These are phyloP conservation scores for Glaciozyma martinii DNA, from an alignment of 768 basidiomycete species.

Conservation along the genomic window DNA sequence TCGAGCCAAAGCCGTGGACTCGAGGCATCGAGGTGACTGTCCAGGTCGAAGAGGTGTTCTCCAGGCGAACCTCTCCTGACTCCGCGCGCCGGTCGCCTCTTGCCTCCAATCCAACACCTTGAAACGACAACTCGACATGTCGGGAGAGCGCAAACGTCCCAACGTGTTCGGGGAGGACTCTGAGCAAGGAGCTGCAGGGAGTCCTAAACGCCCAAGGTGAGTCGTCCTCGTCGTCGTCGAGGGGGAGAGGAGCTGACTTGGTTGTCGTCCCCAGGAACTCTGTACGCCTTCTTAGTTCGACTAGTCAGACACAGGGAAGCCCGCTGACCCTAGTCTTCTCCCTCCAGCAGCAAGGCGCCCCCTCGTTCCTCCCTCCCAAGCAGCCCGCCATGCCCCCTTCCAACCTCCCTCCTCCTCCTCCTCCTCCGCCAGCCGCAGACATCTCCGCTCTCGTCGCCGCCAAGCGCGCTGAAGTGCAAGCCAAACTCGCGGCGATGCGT, in stretches of 20 bases:
- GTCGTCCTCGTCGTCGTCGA: neutral
- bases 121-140: neutral
- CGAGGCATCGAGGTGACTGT: neutral
- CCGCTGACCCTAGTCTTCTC: neutral
- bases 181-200: neutral
- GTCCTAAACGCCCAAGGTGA: constrained; percentile 26
- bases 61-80: neutral
- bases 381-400: constrained; percentile 15
- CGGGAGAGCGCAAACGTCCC: constrained; percentile 19
- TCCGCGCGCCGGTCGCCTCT: neutral
- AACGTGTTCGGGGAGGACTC: constrained; percentile 25
- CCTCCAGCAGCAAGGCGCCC: neutral
- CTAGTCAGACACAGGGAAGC: no score
- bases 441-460: constrained; percentile 73
- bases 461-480: constrained; percentile 56
- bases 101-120: neutral
- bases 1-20: constrained; percentile 9
- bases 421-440: neutral
- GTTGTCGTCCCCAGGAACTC: neutral
- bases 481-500: constrained; percentile 32
- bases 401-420: constrained; percentile 7
- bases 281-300: neutral
- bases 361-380: constrained; percentile 3
- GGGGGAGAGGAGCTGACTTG: neutral
- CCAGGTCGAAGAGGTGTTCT: neutral